These are phyloP conservation scores for Syncephalis plumigaleata DNA, from an alignment of 371 early-diverging fungal genomes.

Conservation along the genomic window DNA sequence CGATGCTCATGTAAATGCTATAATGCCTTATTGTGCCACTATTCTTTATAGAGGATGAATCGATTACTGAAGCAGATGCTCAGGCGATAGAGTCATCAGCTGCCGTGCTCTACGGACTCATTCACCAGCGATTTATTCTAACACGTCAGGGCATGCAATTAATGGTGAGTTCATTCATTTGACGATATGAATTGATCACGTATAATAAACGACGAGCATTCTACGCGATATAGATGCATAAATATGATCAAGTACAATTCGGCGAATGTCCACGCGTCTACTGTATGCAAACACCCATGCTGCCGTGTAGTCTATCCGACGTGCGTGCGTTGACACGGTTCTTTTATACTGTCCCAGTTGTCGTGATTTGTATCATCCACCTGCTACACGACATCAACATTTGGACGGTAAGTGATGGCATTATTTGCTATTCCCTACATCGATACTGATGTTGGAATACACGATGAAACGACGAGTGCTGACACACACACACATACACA, in stretches of 20 bases:
- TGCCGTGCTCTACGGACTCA: slow-evolving; percentile 55
- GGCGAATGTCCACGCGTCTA: slow-evolving; percentile 71
- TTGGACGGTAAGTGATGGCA: slow-evolving; percentile 53
- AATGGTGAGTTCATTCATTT: slow-evolving; percentile 29
- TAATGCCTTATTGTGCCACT: no score
- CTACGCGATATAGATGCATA: slow-evolving; percentile 27
- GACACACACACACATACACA: no score
- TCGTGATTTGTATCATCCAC: slow-evolving; percentile 74
- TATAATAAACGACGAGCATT: neutral
- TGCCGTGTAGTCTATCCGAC: slow-evolving; percentile 74
- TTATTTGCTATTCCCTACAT: neutral
- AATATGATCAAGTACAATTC: slow-evolving; percentile 55
- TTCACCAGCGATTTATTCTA: slow-evolving; percentile 67
- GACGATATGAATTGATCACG: neutral
- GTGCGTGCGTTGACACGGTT: slow-evolving; percentile 34
- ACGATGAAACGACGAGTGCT: neutral
- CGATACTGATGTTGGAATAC: no score
- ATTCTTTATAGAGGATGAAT: slow-evolving; percentile 11
- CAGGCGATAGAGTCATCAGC: slow-evolving; percentile 22
- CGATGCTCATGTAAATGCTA: no score
- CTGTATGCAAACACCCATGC: slow-evolving; percentile 51
- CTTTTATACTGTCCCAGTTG: slow-evolving; percentile 69
- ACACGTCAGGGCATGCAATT: slow-evolving; percentile 57
- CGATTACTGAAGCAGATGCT: slow-evolving; percentile 14
- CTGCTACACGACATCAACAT: slow-evolving; percentile 42